Conservation (phyloP, 169 alveolate species). For the Plasmodium ovale region DNA sequence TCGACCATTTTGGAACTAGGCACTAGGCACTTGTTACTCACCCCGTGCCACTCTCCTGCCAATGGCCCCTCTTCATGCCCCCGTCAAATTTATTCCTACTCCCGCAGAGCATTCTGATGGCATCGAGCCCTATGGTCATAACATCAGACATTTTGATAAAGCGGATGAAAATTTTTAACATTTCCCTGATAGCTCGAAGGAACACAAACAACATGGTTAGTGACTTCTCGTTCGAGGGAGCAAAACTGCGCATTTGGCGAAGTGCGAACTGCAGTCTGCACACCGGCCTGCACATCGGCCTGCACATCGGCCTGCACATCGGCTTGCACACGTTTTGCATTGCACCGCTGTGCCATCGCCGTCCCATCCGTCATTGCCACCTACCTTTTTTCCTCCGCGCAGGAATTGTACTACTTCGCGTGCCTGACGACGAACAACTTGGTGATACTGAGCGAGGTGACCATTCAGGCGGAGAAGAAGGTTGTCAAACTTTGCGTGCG, state of each 20-base stretch:
- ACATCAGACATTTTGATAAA: constrained; percentile 72
- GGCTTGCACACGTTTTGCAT: no score
- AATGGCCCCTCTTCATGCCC: background rate
- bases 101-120: constrained; percentile 61
- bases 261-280: no score
- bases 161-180: constrained; percentile 71
- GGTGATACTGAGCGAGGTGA: constrained; percentile 78
- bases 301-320: no score
- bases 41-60: no score
- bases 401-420: constrained; percentile 80
- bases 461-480: constrained; percentile 72
- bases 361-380: background rate
- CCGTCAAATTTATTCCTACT: background rate
- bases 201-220: constrained; percentile 38
- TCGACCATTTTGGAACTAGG: background rate
- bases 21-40: background rate
- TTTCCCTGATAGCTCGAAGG: constrained; percentile 58
- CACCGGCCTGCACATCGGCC: no score
- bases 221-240: no score
- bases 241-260: no score
- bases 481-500: constrained; percentile 74
- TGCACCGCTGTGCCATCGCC: background rate
- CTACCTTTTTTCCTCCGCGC: background rate
- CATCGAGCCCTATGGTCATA: constrained; percentile 75
- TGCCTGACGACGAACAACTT: constrained; percentile 79